Base-by-base conservation (phyloP, 495 filamentous ascomycete species). In the Trichoderma asperelloides region DNA sequence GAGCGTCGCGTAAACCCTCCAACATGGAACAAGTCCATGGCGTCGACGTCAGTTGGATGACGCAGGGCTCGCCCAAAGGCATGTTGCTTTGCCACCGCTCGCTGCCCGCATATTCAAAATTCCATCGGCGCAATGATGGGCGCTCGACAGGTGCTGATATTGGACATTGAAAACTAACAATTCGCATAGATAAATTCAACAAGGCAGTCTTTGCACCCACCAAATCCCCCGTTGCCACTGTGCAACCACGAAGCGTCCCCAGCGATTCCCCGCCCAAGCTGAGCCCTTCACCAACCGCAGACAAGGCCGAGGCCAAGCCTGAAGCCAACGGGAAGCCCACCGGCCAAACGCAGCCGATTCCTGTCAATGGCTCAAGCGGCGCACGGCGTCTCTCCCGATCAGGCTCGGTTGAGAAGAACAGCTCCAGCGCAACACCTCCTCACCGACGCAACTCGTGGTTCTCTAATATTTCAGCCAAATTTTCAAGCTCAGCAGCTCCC, bases 401-500 rank as follows among this genome's bases (percentile, higher is more conserved):
- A 7, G 37, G 39, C 27, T 65, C 64, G 7, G 15, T 47, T 5
- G 64, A 65, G 2, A 65, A 65, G 13, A 47, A 8, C n/a, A 47
- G 64, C 16, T n/a, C 40, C 23, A 43, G 41, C 37, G 67, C 45
- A 39, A 25, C 69, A 7, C 69, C 81, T 2, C 73, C 78, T 0
- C 78, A 82, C 65, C 81, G 92, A 66, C 81, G 89, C 67, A 89
- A 86, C 49, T 96, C 93, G 25, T 98, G 94, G 94, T 90, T 98
- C 67, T 91, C 90, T 39, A 96, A 85, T 69, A 82, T 97, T 65
- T 96, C 92, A 69, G 96, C 92, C 67, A 97, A 95, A 73, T 96
- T 98, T 78, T 92, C 91, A 16, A 21, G 55, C 55, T 60, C 55
- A 60, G 23, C n/a, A 60, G 23, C n/a, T 12, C 55, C 55, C 23